Conservation (phyloP, 306 rosid species). For the Leucaena leucocephala region DNA sequence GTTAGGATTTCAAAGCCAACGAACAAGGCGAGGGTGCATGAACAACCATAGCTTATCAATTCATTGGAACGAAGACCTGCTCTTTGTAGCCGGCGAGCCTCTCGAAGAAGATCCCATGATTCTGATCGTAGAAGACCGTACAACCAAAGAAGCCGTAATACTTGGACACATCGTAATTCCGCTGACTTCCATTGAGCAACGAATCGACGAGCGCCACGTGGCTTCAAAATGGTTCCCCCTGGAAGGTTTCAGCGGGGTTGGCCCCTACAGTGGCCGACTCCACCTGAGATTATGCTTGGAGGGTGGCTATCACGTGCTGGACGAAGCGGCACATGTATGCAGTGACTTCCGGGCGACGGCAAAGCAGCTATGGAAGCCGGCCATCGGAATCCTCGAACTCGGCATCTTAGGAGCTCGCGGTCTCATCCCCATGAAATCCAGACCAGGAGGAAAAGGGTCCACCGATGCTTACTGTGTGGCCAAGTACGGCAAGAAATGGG, state of each 20-base stretch:
- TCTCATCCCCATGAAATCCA: slow-evolving; percentile 77
- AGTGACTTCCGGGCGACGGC: slow-evolving; percentile 96
- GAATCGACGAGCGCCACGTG: slow-evolving; percentile 86
- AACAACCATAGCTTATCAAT: slow-evolving; percentile 75
- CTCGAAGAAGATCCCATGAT: slow-evolving; percentile 83
- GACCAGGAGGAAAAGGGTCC: slow-evolving; percentile 63
- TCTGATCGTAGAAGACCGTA: slow-evolving; percentile 75
- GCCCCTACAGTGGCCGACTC: slow-evolving; percentile 74
- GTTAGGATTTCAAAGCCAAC: slow-evolving; percentile 67
- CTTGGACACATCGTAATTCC: slow-evolving; percentile 76
- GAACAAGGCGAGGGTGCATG: slow-evolving; percentile 83
- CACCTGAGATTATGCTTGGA: slow-evolving; percentile 80
- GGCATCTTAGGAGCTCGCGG: slow-evolving; percentile 92
- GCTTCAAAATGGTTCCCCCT: slow-evolving; percentile 74
- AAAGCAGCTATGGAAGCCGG: slow-evolving; percentile 85
- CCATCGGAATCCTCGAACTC: slow-evolving; percentile 81
- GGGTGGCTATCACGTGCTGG: slow-evolving; percentile 97
- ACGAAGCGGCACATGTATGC: slow-evolving; percentile 97
- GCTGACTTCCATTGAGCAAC: slow-evolving; percentile 67
- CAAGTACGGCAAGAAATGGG: slow-evolving; percentile 89
- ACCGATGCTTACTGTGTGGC: slow-evolving; percentile 86
- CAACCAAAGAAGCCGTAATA: slow-evolving; percentile 55
- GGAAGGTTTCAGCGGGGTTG: slow-evolving; percentile 40
- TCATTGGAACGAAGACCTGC: slow-evolving; percentile 87
- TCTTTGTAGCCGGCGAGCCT: slow-evolving; percentile 90